Evolutionary conservation across 495 filamentous ascomycete species (phyloP).

Genomic region (Annulohypoxylon bovei): DNA sequence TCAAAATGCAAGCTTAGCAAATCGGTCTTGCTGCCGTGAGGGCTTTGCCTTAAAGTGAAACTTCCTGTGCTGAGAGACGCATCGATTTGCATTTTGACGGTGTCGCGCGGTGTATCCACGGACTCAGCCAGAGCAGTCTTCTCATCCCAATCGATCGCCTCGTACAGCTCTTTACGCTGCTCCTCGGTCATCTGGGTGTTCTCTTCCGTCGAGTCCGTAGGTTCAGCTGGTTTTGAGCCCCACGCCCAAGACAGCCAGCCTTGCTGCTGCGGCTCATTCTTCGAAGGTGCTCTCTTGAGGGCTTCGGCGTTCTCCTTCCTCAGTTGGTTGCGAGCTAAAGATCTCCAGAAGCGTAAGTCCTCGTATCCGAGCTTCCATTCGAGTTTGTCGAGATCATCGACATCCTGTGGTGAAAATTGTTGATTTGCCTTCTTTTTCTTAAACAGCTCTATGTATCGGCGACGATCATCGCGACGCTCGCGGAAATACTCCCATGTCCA

Average conservation of each 20-base stretch:
- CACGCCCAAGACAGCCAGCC: conserved; percentile 91
- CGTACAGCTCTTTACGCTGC: conserved; percentile 95
- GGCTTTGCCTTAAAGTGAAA: conserved; percentile 89
- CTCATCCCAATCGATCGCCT: conserved; percentile 98
- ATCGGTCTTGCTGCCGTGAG: conserved; percentile 80
- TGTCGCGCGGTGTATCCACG: conserved; percentile 88
- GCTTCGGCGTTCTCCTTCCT: conserved; percentile 92
- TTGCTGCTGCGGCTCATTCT: conserved; percentile 67
- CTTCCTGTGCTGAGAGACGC: conserved; percentile 89
- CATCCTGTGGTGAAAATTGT: conserved; percentile 72
- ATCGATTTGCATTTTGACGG: conserved; percentile 90
- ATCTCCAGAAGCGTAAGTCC: conserved; percentile 96
- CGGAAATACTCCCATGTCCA: conserved; percentile 97
- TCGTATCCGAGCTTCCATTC: conserved; percentile 93
- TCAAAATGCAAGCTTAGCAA: conserved; percentile 93
- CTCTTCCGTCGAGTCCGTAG: conserved; percentile 67
- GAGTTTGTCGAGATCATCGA: conserved; percentile 74
- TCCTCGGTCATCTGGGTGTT: conserved; percentile 89
- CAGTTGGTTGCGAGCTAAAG: conserved; percentile 90
- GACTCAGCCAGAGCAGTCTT: conserved; percentile 87
- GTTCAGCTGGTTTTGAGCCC: conserved; percentile 73
- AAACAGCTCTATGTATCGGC: conserved; percentile 90
- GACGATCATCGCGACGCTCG: conserved; percentile 89
- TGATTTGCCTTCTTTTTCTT: conserved; percentile 90
- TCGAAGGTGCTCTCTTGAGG: conserved; percentile 56